These are phyloP conservation scores for Lecanicillium sp. DNA, from an alignment of 2,329 filamentous ascomycete genomes.

Conservation along the genomic window DNA sequence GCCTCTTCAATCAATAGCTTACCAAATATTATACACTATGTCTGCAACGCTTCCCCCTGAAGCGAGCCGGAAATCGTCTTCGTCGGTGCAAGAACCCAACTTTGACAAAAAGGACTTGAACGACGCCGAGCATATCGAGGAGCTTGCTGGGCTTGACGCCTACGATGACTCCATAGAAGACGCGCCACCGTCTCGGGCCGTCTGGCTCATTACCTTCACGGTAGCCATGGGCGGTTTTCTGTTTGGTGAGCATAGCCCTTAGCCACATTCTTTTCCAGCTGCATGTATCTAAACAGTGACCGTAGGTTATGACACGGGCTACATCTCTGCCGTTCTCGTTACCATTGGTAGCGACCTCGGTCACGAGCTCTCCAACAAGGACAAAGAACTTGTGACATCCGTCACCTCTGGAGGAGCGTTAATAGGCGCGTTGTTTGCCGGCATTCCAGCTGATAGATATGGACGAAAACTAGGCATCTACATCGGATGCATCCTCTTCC, in stretches of 20 bases:
- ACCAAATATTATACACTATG: too few species aligned
- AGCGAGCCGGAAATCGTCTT: too few species aligned
- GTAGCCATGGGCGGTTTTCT: slow-evolving; percentile 20
- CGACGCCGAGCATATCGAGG: too few species aligned
- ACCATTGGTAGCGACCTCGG: slow-evolving; percentile 16
- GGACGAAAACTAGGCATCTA: slow-evolving; percentile 20
- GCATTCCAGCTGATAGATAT: slow-evolving; percentile 17
- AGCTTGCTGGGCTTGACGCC: too few species aligned
- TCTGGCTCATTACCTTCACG: slow-evolving; percentile 19
- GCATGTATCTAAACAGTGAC: slow-evolving; percentile 25
- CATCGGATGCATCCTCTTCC: slow-evolving; percentile 18
- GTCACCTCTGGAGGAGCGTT: slow-evolving; percentile 34
- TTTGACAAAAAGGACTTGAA: too few species aligned
- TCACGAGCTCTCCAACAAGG: slow-evolving; percentile 13
- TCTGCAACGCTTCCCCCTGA: too few species aligned
- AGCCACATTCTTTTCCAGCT: slow-evolving; percentile 18
- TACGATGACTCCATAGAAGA: slow-evolving; percentile 18
- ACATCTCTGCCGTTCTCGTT: slow-evolving; percentile 11
- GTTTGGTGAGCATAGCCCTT: slow-evolving; percentile 12
- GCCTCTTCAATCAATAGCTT: too few species aligned
- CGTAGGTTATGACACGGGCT: slow-evolving; percentile 24
- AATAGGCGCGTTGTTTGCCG: slow-evolving; percentile 19
- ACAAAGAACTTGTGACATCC: slow-evolving; percentile 44
- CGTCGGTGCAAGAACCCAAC: too few species aligned
- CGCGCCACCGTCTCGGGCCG: slow-evolving; percentile 15